A percentile compares a stretch with the other conserved stretches of the same genome.
These are phyloP conservation scores for Oxalis stricta DNA, from an alignment of 441 rosid species.

Conservation along the genomic window DNA sequence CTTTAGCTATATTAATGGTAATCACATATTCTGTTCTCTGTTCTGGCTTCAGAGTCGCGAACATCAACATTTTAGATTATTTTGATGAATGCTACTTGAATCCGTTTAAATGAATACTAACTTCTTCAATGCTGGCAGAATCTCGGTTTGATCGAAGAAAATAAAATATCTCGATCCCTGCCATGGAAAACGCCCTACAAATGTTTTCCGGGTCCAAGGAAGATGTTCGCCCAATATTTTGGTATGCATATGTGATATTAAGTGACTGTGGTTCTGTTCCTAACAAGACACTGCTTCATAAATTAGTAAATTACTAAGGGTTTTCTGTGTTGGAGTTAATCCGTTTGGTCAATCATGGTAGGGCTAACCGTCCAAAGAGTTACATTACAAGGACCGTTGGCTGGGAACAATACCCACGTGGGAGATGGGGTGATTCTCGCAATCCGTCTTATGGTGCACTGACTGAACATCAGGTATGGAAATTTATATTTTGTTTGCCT, in stretches of 20 bases:
- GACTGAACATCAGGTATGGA: conserved; percentile 70
- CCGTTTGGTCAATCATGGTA: conserved; percentile 16
- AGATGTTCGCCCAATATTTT: conserved; percentile 95
- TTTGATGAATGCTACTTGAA: too few species aligned
- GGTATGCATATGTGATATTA: conserved; percentile 54
- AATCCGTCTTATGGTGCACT: conserved; percentile 85
- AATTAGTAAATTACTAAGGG: too few species aligned
- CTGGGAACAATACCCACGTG: conserved; percentile 88
- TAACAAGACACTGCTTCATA: too few species aligned
- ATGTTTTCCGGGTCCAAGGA: conserved; percentile 78
- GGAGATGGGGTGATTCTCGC: conserved; percentile 85
- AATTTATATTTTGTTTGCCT: too few species aligned
- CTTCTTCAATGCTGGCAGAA: conserved; percentile 48
- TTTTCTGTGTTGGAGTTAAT: too few species aligned
- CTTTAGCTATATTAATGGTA: conserved; percentile 75
- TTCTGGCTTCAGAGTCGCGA: too few species aligned
- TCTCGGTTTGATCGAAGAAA: conserved; percentile 87
- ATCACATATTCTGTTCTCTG: conserved; percentile 6
- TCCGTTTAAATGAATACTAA: conserved; percentile 10
- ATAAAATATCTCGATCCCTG: conserved; percentile 57
- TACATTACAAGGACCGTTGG: conserved; percentile 75
- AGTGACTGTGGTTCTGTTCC: too few species aligned
- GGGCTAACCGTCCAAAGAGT: conserved; percentile 99
- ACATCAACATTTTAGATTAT: too few species aligned
- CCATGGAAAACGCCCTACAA: conserved; percentile 97